These are phyloP conservation scores for Penstemon davidsonii DNA, from an alignment of 257 asterid species.

Conservation along the genomic window DNA sequence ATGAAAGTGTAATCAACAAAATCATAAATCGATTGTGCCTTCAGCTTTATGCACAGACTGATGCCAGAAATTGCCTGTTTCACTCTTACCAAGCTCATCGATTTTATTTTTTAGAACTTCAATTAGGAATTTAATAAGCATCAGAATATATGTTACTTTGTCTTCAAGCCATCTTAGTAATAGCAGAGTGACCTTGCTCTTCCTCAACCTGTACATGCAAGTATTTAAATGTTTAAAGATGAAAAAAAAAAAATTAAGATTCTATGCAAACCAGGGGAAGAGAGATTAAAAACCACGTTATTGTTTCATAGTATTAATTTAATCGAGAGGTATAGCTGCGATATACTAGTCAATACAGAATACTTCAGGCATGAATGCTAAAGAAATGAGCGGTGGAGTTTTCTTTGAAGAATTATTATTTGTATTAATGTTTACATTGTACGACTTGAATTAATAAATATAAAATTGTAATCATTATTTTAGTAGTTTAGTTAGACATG, in stretches of 20 bases:
- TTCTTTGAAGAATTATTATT: neutral
- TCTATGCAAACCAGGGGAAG: neutral
- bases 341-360: neutral
- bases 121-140: neutral
- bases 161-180: neutral
- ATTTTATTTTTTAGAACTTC: neutral
- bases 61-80: neutral
- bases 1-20: neutral
- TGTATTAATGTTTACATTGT: neutral
- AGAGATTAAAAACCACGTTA: neutral
- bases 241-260: neutral
- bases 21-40: neutral
- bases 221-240: no score
- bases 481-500: constrained; percentile 22
- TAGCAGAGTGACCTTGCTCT: neutral
- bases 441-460: constrained; percentile 1
- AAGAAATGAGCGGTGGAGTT: constrained; percentile 3
- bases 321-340: neutral
- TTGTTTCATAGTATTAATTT: neutral
- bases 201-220: neutral
- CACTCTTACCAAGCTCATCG: constrained; percentile 1
- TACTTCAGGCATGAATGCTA: neutral
- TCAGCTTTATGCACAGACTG: constrained; percentile 8
- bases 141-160: constrained; percentile 9
- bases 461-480: neutral